Evolutionary conservation across 768 basidiomycete genomes (phyloP), one percentile per base, ranked within the genome.

Genomic region (Mycena amicta): DNA sequence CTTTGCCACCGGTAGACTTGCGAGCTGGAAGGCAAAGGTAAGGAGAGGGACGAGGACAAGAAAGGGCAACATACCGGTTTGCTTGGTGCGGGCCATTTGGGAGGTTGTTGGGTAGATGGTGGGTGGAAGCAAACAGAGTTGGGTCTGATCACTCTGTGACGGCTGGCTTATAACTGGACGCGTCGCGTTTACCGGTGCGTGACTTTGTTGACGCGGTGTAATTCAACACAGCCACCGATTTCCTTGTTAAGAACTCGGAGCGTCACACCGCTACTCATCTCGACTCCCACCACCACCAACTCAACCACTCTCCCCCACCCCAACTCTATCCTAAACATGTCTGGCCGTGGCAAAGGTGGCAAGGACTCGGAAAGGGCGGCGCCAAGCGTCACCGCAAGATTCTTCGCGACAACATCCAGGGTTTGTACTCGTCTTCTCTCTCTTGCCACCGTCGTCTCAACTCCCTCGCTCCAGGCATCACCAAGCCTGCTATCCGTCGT

Each of bases 331-430:
- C 62, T 62, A 53, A 70, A 79, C 71, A 94, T 95, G 93, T 95
- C 93, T 84, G 94, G 94, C 80, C 93, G 94, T 75, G 94, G 94
- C 74, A 96, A 95, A 83, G 90, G 93, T 79, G 93, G 93, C 73
- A 95, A 86, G 93, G 93, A 74, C 91, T 96, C 75, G 94, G 94
- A 77, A 96, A 95, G 87, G 93, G 94, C 71, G 94, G 94, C 74
- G 92, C 92, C 43, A 93, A 94, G 83, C 89, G 94, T 76, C 93
- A 95, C 78, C 89, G 94, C 72, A 97, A 96, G 80, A 94, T 97
- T 77, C 85, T 95, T 71, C 92, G 93, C 70, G 85, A 87, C 65
- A 87, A 87, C 79, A 87, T 87, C 61, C 86, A 87, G 70, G 86
- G 85, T 77, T 69, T 69, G 74, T 53, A 3, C 2, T 3, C 28